Evolutionary conservation across 129 eudicot species (phyloP).

Genomic region (Kitagawia praeruptora): DNA sequence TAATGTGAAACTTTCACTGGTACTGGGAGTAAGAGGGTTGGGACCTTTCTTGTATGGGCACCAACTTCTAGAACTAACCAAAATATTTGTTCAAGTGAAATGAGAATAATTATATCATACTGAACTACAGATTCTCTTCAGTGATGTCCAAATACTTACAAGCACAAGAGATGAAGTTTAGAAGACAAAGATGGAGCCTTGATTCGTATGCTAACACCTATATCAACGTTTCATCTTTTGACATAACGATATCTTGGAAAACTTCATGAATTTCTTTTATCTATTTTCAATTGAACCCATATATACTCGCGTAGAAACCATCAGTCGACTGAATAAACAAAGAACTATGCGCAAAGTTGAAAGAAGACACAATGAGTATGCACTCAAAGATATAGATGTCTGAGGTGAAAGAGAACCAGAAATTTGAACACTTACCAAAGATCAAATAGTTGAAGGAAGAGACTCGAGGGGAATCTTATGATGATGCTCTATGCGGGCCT

Average conservation of each 20-base stretch:
- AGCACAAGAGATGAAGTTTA: neutral
- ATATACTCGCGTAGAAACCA: neutral
- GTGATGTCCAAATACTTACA: neutral
- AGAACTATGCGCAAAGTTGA: neutral
- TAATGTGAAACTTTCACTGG: conserved; percentile 44
- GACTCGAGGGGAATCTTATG: neutral
- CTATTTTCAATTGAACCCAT: neutral
- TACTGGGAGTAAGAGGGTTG: conserved; percentile 60
- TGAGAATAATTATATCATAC: conserved; percentile 3
- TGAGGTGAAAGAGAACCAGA: conserved; percentile 4
- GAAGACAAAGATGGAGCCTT: neutral
- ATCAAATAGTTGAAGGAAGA: neutral
- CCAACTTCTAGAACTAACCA: conserved; percentile 3
- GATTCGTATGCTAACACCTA: neutral
- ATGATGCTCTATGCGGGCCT: conserved; percentile 10
- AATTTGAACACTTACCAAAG: conserved; percentile 9
- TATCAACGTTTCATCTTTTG: neutral
- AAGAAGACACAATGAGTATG: conserved; percentile 4
- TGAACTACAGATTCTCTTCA: neutral
- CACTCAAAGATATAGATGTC: neutral
- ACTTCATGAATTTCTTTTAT: neutral
- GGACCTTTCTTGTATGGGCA: conserved; percentile 32
- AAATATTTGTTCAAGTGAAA: conserved; percentile 10
- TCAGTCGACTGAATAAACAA: neutral
- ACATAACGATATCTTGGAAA: neutral